A percentile compares a stretch with the other conserved stretches of the same genome.
These are phyloP conservation scores for Claviceps digitariae DNA, from an alignment of 2,329 filamentous ascomycete species.

Conservation along the genomic window DNA sequence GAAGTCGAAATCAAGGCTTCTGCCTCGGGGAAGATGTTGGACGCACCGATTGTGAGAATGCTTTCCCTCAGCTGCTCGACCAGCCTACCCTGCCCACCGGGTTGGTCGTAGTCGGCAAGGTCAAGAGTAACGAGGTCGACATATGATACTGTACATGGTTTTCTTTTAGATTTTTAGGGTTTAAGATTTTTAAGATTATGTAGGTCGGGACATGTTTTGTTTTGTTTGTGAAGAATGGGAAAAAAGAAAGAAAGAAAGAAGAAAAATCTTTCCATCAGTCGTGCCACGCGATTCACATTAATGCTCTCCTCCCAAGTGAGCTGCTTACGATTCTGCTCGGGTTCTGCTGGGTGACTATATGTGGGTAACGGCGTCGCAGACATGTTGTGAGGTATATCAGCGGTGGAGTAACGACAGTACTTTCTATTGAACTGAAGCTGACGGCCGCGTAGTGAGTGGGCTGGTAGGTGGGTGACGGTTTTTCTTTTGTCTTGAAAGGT, in stretches of 20 bases:
- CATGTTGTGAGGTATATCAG: neutral
- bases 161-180: neutral
- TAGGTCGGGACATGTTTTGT: too few species aligned
- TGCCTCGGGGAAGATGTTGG: too few species aligned
- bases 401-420: neutral
- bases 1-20: too few species aligned
- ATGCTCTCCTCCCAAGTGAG: neutral
- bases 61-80: slow-evolving; percentile 42
- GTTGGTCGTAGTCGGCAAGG: slow-evolving; percentile 37
- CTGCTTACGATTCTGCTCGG: neutral
- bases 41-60: slow-evolving; percentile 26
- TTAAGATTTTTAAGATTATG: too few species aligned
- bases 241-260: too few species aligned
- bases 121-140: slow-evolving; percentile 45
- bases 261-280: too few species aligned
- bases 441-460: neutral
- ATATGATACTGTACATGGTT: slow-evolving; percentile 27
- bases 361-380: neutral
- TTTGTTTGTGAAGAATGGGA: neutral
- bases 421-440: neutral
- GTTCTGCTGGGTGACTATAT: slow-evolving; percentile 1
- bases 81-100: slow-evolving; percentile 39
- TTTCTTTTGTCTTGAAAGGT: neutral
- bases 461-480: neutral
- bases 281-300: too few species aligned